These are phyloP conservation scores for Termitomyces sp. DNA, from an alignment of 768 basidiomycete genomes.

Conservation along the genomic window DNA sequence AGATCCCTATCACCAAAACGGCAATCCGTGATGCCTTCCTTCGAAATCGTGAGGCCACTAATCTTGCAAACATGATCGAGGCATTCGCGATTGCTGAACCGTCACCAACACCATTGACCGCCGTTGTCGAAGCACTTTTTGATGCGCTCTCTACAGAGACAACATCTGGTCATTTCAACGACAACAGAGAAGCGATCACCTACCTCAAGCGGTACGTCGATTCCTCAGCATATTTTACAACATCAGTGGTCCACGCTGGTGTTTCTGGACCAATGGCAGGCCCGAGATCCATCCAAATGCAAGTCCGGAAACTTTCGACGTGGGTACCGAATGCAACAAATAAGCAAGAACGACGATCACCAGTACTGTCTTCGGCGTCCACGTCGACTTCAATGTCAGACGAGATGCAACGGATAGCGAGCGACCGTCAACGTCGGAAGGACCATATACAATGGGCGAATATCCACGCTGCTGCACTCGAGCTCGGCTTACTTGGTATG, in stretches of 20 bases:
- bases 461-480: constrained; percentile 59
- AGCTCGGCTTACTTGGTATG: constrained; percentile 47
- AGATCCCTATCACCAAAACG: constrained; percentile 24
- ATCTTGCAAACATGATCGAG: constrained; percentile 51
- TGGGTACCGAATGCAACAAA: constrained; percentile 37
- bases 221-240: constrained; percentile 46
- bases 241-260: constrained; percentile 46
- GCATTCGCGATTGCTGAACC: constrained; percentile 43
- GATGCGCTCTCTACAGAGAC: constrained; percentile 43
- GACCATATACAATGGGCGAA: constrained; percentile 66
- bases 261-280: constrained; percentile 52
- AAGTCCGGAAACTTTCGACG: constrained; percentile 50
- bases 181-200: constrained; percentile 31
- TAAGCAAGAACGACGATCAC: constrained; percentile 7
- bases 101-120: constrained; percentile 43
- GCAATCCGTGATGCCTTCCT: constrained; percentile 45
- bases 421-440: constrained; percentile 54
- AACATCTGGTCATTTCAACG: constrained; percentile 20
- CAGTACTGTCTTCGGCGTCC: constrained; percentile 14
- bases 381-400: constrained; percentile 27
- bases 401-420: constrained; percentile 60
- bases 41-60: constrained; percentile 39
- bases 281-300: constrained; percentile 52
- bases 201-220: constrained; percentile 49
- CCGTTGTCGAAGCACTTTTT: constrained; percentile 49